These are phyloP conservation scores for Cutaneotrichosporon mucoides DNA, from an alignment of 1,284 basidiomycete species.

Conservation along the genomic window DNA sequence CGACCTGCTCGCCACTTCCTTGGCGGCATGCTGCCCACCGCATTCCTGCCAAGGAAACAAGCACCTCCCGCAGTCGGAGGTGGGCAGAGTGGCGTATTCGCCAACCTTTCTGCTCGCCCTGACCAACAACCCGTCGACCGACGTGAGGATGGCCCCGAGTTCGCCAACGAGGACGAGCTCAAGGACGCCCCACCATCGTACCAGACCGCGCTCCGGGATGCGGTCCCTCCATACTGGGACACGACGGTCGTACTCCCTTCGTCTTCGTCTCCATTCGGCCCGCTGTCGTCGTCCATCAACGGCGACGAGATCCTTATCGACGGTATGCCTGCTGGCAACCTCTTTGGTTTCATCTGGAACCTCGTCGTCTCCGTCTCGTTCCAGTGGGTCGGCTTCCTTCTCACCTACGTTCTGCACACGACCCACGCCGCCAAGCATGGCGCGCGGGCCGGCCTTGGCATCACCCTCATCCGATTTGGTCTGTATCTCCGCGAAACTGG, in stretches of 20 bases:
- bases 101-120: conserved; percentile 91
- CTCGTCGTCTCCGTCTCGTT: conserved; percentile 88
- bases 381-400: conserved; percentile 92
- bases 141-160: conserved; percentile 61
- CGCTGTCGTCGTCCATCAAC: conserved; percentile 47
- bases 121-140: conserved; percentile 51
- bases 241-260: conserved; percentile 76
- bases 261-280: conserved; percentile 49
- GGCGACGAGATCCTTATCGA: conserved; percentile 57
- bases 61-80: conserved; percentile 52
- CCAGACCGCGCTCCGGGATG: conserved; percentile 78
- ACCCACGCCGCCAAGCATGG: conserved; percentile 93
- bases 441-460: conserved; percentile 86
- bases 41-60: conserved; percentile 58
- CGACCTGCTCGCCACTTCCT: conserved; percentile 60
- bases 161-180: conserved; percentile 71
- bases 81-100: conserved; percentile 92
- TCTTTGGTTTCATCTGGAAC: conserved; percentile 51
- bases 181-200: conserved; percentile 87
- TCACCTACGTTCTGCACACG: conserved; percentile 89
- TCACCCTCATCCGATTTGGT: conserved; percentile 90
- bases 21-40: conserved; percentile 67
- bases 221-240: conserved; percentile 95
- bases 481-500: conserved; percentile 66
- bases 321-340: conserved; percentile 56